These are phyloP conservation scores for Melaleuca alternifolia DNA, from an alignment of 345 rosid species.

Conservation along the genomic window DNA sequence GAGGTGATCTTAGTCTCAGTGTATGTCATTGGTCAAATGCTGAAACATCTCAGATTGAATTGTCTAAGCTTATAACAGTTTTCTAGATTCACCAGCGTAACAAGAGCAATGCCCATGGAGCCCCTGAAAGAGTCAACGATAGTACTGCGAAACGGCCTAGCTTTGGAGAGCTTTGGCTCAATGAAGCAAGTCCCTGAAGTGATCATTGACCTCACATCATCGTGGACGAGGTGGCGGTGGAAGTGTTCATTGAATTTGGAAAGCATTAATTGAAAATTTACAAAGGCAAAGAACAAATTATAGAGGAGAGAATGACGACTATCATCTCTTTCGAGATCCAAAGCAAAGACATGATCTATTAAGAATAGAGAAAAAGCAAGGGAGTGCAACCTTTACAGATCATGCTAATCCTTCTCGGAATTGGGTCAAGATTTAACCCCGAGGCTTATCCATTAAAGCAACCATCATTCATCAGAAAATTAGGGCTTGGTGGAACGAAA, in stretches of 20 bases:
- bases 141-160: background rate
- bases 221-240: background rate
- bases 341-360: background rate
- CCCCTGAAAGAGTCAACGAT: background rate
- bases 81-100: no score
- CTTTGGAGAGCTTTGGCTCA: background rate
- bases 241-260: background rate
- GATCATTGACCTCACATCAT: background rate
- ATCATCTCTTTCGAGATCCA: background rate
- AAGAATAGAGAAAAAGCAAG: background rate
- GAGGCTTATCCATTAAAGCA: no score
- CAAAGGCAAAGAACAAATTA: background rate
- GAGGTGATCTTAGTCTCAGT: background rate
- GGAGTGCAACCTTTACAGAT: no score
- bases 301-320: background rate
- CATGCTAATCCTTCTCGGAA: no score
- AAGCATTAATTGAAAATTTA: background rate
- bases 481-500: no score
- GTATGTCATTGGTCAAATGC: accelerated
- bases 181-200: background rate
- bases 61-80: no score
- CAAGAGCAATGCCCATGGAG: background rate
- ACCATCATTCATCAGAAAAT: no score
- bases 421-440: no score
- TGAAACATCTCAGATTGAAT: background rate